phyloP scores from a whole-genome alignment of 1,284 basidiomycete genomes.

The Pseudozyma sp. region DNA sequence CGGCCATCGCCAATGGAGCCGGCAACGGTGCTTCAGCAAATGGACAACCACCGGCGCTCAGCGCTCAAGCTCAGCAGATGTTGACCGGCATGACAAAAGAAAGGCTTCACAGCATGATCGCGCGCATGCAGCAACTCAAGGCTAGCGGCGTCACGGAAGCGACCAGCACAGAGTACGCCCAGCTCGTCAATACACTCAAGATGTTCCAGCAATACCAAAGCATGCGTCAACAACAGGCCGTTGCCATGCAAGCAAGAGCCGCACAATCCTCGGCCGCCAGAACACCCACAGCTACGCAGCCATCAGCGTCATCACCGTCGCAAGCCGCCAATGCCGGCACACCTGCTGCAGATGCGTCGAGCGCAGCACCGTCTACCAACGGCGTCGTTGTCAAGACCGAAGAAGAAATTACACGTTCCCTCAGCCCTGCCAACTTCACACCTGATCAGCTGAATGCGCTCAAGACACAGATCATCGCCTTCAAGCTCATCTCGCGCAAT shows the following conservation, averaged over 20 bases:
- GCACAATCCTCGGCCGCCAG: conserved; percentile 16
- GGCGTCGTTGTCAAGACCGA: conserved; percentile 45
- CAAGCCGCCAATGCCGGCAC: conserved; percentile 27
- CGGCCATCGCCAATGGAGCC: conserved; percentile 46
- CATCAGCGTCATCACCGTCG: conserved; percentile 34
- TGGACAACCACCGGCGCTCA: conserved; percentile 37
- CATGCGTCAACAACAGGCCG: conserved; percentile 61
- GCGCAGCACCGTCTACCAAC: conserved; percentile 23
- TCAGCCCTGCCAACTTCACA: conserved; percentile 72
- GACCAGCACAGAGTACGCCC: conserved; percentile 68
- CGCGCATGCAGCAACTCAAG: conserved; percentile 69
- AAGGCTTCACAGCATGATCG: conserved; percentile 59
- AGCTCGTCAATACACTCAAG: conserved; percentile 65
- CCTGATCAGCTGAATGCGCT: conserved; percentile 84
- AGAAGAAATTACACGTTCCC: conserved; percentile 35
- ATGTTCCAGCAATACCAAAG: conserved; percentile 66
- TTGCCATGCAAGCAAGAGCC: conserved; percentile 46
- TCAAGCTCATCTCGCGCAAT: conserved; percentile 83
- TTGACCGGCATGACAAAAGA: conserved; percentile 67
- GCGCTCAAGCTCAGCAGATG: conserved; percentile 58
- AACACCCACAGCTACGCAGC: conserved; percentile 14
- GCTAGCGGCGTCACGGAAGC: conserved; percentile 68
- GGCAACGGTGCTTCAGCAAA: conserved; percentile 32
- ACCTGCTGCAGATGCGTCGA: conserved; percentile 23
- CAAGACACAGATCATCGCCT: conserved; percentile 88